Evolutionary conservation across 2,329 filamentous ascomycete species (phyloP), one percentile per base, ranked within the genome.

Genomic region (Colletotrichum gigasporum): DNA sequence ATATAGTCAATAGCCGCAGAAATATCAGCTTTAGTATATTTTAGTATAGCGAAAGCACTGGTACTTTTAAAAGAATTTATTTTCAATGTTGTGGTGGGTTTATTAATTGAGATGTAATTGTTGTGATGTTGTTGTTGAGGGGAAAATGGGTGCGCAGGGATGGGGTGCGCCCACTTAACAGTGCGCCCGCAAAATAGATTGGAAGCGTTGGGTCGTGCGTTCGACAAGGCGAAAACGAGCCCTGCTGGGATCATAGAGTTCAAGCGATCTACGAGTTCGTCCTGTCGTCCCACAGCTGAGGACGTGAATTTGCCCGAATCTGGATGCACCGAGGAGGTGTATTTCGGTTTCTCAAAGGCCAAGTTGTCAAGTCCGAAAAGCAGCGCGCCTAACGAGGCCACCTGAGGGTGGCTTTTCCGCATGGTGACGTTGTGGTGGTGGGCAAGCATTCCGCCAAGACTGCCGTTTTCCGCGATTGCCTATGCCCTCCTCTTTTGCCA

Each of bases 161-260:
- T n/a, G n/a, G n/a, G n/a, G n/a, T n/a, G n/a, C n/a, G n/a, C n/a
- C n/a, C n/a, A n/a, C n/a, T n/a, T n/a, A 22, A 22, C 35, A 18
- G 41, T 47, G 28, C 44, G 59, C 52, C 42, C 52, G 44, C 42
- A 28, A 12, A 39, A 22, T 48, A 28, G 14, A 50, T 48, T 34
- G 59, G n/a, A 35, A 58, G 20, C 16, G 39, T 51, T 26, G 20
- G 37, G n/a, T 22, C 26, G 32, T 42, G 47, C 56, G 26, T 32
- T 28, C 28, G 16, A 11, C n/a, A 20, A 58, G 37, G 35, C 22
- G 53, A 58, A 45, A 63, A 44, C 59, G 59, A 63, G 35, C 16
- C 11, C 28, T 57, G 28, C 42, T 11, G 53, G 35, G 35, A 37
- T n/a, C n/a, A n/a, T 63, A 39, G 28, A 58, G 44, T 58, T 58